Percentiles rank a stretch among this genome's conserved stretches.
Conservation (phyloP, 768 basidiomycete genomes). For the Leccinum ochraceum region DNA sequence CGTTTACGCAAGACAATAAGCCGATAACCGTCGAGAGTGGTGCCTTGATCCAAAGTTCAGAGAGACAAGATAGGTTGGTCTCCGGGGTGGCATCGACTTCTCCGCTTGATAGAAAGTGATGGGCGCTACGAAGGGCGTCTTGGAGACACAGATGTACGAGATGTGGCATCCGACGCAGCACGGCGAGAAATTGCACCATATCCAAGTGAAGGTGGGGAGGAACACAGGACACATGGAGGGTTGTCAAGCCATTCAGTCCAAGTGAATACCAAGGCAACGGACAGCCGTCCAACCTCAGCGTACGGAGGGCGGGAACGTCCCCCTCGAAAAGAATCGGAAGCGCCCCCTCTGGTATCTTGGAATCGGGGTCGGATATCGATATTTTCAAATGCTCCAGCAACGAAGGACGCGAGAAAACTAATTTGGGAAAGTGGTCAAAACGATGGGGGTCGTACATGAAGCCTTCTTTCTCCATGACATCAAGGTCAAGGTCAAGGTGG, state of each 20-base stretch:
- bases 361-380: not conserved
- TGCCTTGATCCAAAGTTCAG: conserved; percentile 7
- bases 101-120: not conserved
- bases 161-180: conserved; percentile 35
- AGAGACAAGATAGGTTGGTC: conserved; percentile 2
- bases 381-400: not conserved
- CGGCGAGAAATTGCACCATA: conserved; percentile 31
- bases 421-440: not conserved
- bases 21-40: conserved; percentile 8
- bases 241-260: conserved; percentile 28
- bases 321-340: not conserved
- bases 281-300: not conserved
- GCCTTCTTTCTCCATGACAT: not conserved
- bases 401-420: not conserved
- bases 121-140: conserved; percentile 25
- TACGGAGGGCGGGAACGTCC: conserved; percentile 1
- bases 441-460: not conserved
- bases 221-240: conserved; percentile 34
- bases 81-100: not conserved
- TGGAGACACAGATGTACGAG: conserved; percentile 37
- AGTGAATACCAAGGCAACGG: not conserved
- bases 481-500: not conserved
- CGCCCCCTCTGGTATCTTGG: not conserved
- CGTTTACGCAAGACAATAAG: conserved; percentile 7
- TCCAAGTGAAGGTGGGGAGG: conserved; percentile 24